phyloP scores from a whole-genome alignment of 768 basidiomycete species.

The Jaapia argillacea region DNA sequence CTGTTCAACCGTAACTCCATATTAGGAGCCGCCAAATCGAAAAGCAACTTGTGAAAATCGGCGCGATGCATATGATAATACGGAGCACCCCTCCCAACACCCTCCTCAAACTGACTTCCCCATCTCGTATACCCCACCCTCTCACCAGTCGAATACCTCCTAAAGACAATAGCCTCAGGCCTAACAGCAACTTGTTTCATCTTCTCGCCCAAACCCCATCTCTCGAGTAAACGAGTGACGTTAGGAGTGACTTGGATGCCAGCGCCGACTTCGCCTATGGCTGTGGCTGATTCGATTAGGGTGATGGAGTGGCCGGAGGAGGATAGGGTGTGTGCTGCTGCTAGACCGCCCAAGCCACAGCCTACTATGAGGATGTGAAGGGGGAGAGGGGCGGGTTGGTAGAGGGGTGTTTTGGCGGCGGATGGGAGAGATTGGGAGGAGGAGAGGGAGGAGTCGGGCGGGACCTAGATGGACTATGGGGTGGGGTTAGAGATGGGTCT shows the following conservation, averaged over 20 bases:
- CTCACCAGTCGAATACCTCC: constrained; percentile 25
- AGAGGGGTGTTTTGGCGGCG: constrained; percentile 17
- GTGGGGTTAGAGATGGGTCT: too few species aligned
- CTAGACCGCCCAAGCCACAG: constrained; percentile 31
- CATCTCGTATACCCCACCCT: constrained; percentile 27
- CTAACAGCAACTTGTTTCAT: constrained; percentile 22
- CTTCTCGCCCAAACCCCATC: constrained; percentile 4
- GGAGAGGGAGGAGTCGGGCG: too few species aligned
- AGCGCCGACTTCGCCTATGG: constrained; percentile 9
- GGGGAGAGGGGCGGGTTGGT: constrained; percentile 18
- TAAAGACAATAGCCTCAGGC: constrained; percentile 27
- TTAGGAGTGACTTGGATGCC: not conserved
- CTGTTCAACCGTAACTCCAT: not conserved
- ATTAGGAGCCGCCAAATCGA: constrained; percentile 18
- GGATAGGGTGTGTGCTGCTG: constrained; percentile 26
- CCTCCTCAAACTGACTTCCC: constrained; percentile 17
- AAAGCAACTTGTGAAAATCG: constrained; percentile 30
- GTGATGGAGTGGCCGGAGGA: constrained; percentile 29
- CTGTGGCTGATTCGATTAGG: constrained; percentile 25
- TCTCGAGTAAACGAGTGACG: not conserved
- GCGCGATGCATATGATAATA: constrained; percentile 35
- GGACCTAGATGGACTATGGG: too few species aligned
- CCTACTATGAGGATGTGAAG: constrained; percentile 30
- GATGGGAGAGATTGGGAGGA: too few species aligned
- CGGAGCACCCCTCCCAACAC: constrained; percentile 27